phyloP scores from a whole-genome alignment of 345 rosid genomes.

The Rhizophora mangle region DNA sequence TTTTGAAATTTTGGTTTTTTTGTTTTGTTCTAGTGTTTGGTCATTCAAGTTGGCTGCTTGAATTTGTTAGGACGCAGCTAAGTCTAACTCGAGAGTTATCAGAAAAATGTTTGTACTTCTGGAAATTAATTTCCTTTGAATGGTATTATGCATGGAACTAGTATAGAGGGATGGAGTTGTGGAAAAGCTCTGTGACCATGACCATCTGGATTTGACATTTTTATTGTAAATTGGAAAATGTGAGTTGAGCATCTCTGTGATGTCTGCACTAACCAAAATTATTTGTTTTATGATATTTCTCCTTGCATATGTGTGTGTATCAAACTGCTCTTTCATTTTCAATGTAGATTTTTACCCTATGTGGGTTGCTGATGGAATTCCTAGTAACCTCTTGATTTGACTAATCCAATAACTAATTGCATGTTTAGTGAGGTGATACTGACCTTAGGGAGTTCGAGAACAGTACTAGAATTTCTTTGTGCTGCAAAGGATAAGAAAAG shows the following conservation, averaged over 20 bases:
- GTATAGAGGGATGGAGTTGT: neutral
- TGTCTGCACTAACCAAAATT: too few relatives aligned
- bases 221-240: neutral
- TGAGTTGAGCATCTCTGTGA: neutral
- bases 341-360: too few relatives aligned
- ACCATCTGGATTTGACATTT: neutral
- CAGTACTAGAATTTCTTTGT: slow-evolving; percentile 89
- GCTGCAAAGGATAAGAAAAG: slow-evolving; percentile 97
- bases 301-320: too few relatives aligned
- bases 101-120: neutral
- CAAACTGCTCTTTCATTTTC: too few relatives aligned
- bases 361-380: neutral
- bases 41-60: too few relatives aligned
- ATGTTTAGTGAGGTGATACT: slow-evolving; percentile 90
- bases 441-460: slow-evolving; percentile 94
- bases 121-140: neutral
- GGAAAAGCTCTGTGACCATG: neutral
- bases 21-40: too few relatives aligned
- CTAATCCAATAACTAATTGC: slow-evolving; percentile 14
- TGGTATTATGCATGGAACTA: neutral
- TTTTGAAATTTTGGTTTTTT: neutral
- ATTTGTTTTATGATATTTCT: too few relatives aligned
- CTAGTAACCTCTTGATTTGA: neutral
- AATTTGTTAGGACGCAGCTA: neutral
- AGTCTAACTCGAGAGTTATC: neutral